Conservation (phyloP, 2,329 filamentous ascomycete species). For the Anthostomella pinea region DNA sequence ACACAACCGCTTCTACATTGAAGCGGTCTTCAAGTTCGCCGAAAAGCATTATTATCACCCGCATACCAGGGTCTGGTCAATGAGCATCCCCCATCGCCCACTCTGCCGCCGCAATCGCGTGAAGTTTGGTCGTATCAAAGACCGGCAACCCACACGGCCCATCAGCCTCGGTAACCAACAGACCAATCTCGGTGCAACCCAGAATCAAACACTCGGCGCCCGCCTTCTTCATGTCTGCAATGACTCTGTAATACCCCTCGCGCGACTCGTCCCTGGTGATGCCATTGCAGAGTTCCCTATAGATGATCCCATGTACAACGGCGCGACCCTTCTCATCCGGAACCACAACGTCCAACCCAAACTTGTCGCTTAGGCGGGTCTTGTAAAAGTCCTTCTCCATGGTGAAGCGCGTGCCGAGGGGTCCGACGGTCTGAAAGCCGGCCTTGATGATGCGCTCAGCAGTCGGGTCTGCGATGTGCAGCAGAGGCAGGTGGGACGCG, state of each 20-base stretch:
- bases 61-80: too few species aligned
- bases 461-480: slow-evolving; percentile 19
- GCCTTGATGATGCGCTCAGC: slow-evolving; percentile 12
- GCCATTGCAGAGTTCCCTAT: slow-evolving; percentile 16
- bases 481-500: slow-evolving; percentile 9
- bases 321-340: slow-evolving; percentile 15
- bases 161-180: slow-evolving; percentile 8
- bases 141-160: slow-evolving; percentile 10
- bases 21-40: too few species aligned
- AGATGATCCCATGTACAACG: slow-evolving; percentile 20
- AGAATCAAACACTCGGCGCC: slow-evolving; percentile 24
- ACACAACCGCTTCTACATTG: too few species aligned
- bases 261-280: slow-evolving; percentile 16
- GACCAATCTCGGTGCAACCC: slow-evolving; percentile 23
- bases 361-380: slow-evolving; percentile 15
- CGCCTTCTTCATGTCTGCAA: slow-evolving; percentile 11
- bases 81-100: slow-evolving; percentile 12
- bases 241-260: slow-evolving; percentile 15
- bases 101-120: slow-evolving; percentile 13
- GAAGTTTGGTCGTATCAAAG: slow-evolving; percentile 14
- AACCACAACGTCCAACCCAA: slow-evolving; percentile 18
- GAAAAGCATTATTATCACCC: too few species aligned
- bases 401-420: slow-evolving; percentile 22
- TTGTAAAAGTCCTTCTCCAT: slow-evolving; percentile 25
- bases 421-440: slow-evolving; percentile 14